phyloP scores from a whole-genome alignment of 495 filamentous ascomycete genomes.

The Talaromyces adpressus region DNA sequence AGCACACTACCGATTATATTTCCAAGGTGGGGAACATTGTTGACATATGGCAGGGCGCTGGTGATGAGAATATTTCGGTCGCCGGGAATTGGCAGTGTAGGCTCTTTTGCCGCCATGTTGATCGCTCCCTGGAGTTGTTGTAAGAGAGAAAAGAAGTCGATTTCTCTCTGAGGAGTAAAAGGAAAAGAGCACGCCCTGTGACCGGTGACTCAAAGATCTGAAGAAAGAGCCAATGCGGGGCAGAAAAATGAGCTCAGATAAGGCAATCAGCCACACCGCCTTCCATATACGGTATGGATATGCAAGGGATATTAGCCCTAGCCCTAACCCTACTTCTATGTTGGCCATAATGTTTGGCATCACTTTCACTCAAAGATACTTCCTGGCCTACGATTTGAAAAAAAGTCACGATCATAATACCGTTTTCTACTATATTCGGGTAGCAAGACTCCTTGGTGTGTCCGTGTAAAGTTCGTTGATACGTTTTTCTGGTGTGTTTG shows the following conservation, averaged over 20 bases:
- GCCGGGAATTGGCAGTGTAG: constrained; percentile 19
- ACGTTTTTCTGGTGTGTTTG: no score
- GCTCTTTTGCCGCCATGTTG: constrained; percentile 2
- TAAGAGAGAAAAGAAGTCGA: not conserved
- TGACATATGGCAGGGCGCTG: constrained; percentile 78
- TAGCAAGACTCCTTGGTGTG: no score
- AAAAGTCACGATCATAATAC: no score
- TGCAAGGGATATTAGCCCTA: not conserved
- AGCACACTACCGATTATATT: constrained; percentile 91
- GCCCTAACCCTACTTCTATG: not conserved
- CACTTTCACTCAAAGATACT: no score
- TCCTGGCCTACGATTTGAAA: no score
- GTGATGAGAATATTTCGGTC: constrained; percentile 40
- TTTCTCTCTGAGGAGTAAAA: not conserved
- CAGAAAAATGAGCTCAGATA: constrained; percentile 3
- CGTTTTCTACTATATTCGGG: no score
- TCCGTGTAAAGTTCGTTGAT: no score
- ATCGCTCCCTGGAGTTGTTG: not conserved
- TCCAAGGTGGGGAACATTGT: constrained; percentile 92
- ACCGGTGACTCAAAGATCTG: not conserved
- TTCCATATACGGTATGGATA: not conserved
- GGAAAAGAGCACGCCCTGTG: not conserved
- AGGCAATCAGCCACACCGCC: not conserved
- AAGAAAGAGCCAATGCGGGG: not conserved
- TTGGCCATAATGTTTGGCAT: no score